Evolutionary conservation across 2,329 filamentous ascomycete genomes (phyloP).

Genomic region (Coleophoma cylindrospora): DNA sequence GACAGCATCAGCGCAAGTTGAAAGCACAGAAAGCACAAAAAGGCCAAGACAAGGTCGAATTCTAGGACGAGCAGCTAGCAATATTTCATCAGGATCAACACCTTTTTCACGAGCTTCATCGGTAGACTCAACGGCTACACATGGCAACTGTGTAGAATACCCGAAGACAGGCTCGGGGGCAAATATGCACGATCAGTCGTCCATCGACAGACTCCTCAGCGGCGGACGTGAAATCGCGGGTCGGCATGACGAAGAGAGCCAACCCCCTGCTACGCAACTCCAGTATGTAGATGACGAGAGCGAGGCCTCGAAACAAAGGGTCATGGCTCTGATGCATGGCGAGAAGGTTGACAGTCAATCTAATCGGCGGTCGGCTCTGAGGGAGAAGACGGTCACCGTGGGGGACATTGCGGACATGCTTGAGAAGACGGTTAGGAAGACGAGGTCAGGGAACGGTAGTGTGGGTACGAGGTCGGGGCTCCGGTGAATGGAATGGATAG

Average conservation of each 20-base stretch:
- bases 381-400: conserved; percentile 15
- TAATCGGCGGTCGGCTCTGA: conserved; percentile 4
- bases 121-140: conserved; percentile 31
- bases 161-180: conserved; percentile 6
- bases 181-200: conserved; percentile 8
- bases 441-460: neutral
- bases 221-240: conserved; percentile 6
- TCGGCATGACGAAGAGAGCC: conserved; percentile 11
- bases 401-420: conserved; percentile 5
- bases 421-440: neutral
- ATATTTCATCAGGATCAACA: conserved; percentile 47
- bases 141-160: conserved; percentile 20
- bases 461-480: no score
- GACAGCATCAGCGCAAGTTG: conserved; percentile 8
- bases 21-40: conserved; percentile 9
- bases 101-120: conserved; percentile 30
- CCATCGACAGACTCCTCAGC: conserved; percentile 18
- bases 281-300: conserved; percentile 26
- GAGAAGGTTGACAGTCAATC: conserved; percentile 12
- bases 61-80: conserved; percentile 53
- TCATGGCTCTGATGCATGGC: conserved; percentile 25
- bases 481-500: no score
- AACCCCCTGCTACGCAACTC: conserved; percentile 22
- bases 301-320: conserved; percentile 18
- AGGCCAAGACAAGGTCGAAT: conserved; percentile 29